These are phyloP conservation scores for Besnoitia besnoiti DNA, from an alignment of 169 alveolate species.

Conservation along the genomic window DNA sequence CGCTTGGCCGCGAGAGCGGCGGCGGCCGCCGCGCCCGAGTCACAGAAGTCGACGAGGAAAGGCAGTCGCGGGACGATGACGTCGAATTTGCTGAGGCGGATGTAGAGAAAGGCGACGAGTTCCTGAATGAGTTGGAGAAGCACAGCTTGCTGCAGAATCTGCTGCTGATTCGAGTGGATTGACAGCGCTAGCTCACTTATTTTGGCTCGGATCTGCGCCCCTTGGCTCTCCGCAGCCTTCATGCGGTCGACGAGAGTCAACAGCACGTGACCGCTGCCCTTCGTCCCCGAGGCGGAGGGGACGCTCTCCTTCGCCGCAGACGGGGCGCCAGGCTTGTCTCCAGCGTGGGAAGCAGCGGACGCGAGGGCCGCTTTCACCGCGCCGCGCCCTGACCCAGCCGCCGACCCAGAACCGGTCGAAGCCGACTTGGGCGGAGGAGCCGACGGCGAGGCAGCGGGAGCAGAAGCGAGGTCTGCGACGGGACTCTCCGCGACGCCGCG, in stretches of 20 bases:
- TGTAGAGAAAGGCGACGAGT: slow-evolving; percentile 1
- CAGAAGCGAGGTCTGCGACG: not conserved
- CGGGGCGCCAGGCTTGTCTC: not conserved
- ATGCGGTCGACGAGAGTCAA: slow-evolving; percentile 43
- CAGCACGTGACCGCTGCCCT: slow-evolving; percentile 41
- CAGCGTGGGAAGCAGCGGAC: not conserved
- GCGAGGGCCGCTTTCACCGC: not conserved
- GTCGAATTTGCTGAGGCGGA: slow-evolving; percentile 10
- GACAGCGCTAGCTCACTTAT: not conserved
- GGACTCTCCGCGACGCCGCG: not conserved
- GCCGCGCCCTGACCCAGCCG: not conserved
- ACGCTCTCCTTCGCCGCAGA: not conserved
- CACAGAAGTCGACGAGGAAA: not conserved
- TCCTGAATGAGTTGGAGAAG: not conserved
- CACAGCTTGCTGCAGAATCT: slow-evolving; percentile 14
- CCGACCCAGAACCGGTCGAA: not conserved
- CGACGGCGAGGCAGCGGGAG: not conserved
- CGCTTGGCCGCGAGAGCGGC: not conserved
- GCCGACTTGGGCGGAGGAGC: not conserved
- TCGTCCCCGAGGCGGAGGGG: not conserved
- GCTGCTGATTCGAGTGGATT: not conserved
- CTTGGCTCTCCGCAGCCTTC: slow-evolving; percentile 28
- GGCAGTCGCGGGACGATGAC: slow-evolving; percentile 41
- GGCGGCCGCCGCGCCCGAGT: slow-evolving; percentile 9
- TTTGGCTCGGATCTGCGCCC: not conserved